Evolutionary conservation across 202 grass and related monocot genomes (phyloP), one percentile per base, ranked within the genome.

Genomic region (Zizania palustris): DNA sequence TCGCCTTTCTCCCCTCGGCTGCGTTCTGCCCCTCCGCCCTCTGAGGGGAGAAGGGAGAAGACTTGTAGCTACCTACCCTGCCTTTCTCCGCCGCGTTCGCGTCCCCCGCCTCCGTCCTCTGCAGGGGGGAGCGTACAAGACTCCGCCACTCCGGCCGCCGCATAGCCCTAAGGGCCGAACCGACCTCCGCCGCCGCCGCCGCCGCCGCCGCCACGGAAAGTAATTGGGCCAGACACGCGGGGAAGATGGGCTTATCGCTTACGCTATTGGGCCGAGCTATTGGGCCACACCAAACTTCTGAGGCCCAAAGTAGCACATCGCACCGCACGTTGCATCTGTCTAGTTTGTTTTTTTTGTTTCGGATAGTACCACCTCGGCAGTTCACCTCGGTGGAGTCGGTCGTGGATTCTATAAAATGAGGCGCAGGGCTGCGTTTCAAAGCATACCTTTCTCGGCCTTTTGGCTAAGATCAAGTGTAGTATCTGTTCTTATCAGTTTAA

Each of bases 381-480:
- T 12, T 28, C 4, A 46, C 35, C 12, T 1, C 0, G 9, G 1
- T 8, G 15, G 28, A 10, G 66, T 13, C 40, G 19, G 19, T 37
- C 16, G 40, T 53, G 20, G 3, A 41, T 28, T 34, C 41, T 48
- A 64, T 61, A 77, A 60, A 64, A 69, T 0, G 8, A 45, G 62
- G 15, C 36, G n/a, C 20, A 64, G 16, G 71, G 21, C 38, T 34
- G 16, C 33, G 18, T 68, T 9, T 2, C 2, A 71, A 39, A 53
- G 46, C 53, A 66, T 77, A 46, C 69, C 72, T 91, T 88, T 90
- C 85, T 90, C 80, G 80, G 85, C 85, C 80, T 91, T 94, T 91
- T 84, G 88, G 85, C 92, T 94, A 91, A 91, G 85, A 90, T 90
- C 75, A 86, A 93, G 83, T 83, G 80, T 86, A 81, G 84, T 83